These are phyloP conservation scores for Ambrosia artemisiifolia DNA, from an alignment of 129 eudicot genomes.

Conservation along the genomic window DNA sequence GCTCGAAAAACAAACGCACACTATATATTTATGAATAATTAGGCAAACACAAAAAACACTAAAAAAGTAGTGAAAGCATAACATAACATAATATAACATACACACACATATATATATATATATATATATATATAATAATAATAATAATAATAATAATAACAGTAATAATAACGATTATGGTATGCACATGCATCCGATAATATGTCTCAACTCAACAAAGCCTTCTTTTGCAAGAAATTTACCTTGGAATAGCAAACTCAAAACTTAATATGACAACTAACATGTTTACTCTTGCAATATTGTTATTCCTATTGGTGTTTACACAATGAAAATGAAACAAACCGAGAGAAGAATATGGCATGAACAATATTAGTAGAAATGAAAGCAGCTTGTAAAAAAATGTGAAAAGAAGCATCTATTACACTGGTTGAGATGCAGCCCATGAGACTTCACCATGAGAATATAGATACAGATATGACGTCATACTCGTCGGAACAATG, in stretches of 20 bases:
- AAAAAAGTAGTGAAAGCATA: no score
- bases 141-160: no score
- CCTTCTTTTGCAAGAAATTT: conserved; percentile 1
- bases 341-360: neutral
- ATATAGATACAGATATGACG: conserved; percentile 93
- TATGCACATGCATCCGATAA: neutral
- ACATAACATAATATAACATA: no score
- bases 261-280: neutral
- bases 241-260: neutral
- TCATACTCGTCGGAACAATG: conserved; percentile 98
- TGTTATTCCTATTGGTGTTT: neutral
- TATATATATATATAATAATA: no score
- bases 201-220: conserved; percentile 5
- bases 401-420: conserved; percentile 89
- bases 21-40: no score
- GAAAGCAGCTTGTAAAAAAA: conserved; percentile 17
- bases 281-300: conserved; percentile 8
- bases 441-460: conserved; percentile 93
- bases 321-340: neutral
- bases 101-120: no score
- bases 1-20: no score
- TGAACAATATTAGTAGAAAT: neutral
- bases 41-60: no score
- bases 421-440: conserved; percentile 99
- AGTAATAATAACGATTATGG: neutral